Evolutionary conservation across 1,284 basidiomycete species (phyloP).

Genomic region (Sporisorium graminicola): DNA sequence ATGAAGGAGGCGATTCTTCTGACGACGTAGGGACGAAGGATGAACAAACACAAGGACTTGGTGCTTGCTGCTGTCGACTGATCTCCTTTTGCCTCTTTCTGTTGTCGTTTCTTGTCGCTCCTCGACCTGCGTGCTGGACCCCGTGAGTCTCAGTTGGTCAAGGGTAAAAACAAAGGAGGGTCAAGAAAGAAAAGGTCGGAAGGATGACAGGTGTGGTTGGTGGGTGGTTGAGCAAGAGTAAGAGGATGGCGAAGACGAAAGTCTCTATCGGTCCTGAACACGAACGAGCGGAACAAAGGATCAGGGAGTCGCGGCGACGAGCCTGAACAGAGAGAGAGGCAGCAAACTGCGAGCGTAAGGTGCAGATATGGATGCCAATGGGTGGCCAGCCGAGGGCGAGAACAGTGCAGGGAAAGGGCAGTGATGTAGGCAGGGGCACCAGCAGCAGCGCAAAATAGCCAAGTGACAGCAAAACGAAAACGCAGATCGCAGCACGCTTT

Average conservation of each 20-base stretch:
- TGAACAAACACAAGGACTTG: not conserved
- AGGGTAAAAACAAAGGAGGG: not conserved
- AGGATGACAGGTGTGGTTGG: conserved; percentile 6
- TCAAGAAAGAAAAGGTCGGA: conserved; percentile 1
- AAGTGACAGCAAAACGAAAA: conserved; percentile 11
- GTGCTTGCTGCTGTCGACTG: conserved; percentile 11
- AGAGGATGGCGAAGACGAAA: conserved; percentile 20
- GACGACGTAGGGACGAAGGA: conserved; percentile 1
- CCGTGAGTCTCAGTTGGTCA: conserved; percentile 12
- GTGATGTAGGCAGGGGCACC: not conserved
- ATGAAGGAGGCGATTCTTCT: not conserved
- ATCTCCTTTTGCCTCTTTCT: conserved; percentile 1
- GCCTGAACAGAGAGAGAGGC: not conserved
- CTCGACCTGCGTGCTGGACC: conserved; percentile 11
- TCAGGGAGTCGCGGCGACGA: conserved; percentile 2
- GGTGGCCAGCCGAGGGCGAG: not conserved
- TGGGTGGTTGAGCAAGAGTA: conserved; percentile 7
- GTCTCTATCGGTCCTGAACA: conserved; percentile 9
- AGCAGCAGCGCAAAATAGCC: not conserved
- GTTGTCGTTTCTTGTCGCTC: conserved; percentile 1
- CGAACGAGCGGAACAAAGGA: conserved; percentile 21
- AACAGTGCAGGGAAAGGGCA: not conserved
- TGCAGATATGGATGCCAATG: not conserved
- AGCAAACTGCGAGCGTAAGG: not conserved
- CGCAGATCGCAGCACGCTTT: conserved; percentile 8